A percentile compares a stretch with the other conserved stretches of the same genome.
phyloP scores from a whole-genome alignment of 1,284 basidiomycete genomes.

The Ustilago bromivora region DNA sequence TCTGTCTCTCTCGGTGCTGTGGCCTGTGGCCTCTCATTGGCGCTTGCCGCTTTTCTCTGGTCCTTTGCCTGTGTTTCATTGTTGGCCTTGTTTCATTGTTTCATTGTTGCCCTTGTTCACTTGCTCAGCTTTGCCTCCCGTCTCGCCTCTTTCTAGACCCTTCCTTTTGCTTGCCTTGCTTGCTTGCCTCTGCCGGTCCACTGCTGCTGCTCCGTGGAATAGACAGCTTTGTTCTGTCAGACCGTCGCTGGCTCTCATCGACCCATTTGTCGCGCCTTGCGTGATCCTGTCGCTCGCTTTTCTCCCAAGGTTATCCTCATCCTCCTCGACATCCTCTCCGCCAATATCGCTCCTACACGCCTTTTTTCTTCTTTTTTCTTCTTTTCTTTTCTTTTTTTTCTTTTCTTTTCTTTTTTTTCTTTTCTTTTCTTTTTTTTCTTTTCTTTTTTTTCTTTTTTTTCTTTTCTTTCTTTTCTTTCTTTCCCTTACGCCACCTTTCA shows the following conservation, averaged over 20 bases:
- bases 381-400: too few relatives aligned
- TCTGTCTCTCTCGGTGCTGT: neutral
- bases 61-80: neutral
- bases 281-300: neutral
- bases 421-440: too few relatives aligned
- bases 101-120: too few relatives aligned
- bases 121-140: too few relatives aligned
- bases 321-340: neutral
- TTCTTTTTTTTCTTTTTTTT: too few relatives aligned
- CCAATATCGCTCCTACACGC: neutral
- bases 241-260: neutral
- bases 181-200: neutral
- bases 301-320: neutral
- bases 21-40: too few relatives aligned
- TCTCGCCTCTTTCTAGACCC: too few relatives aligned
- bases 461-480: too few relatives aligned
- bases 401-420: too few relatives aligned
- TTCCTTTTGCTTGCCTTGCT: too few relatives aligned
- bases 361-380: neutral
- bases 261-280: neutral
- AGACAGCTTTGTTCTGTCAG: slow-evolving; percentile 7
- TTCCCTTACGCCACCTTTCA: too few relatives aligned
- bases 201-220: neutral
- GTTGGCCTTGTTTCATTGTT: too few relatives aligned
- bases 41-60: neutral